Percentiles rank a stretch among this genome's conserved stretches.
Evolutionary conservation across 2,329 filamentous ascomycete species (phyloP).

Genomic region (Simplicillium aogashimaense): DNA sequence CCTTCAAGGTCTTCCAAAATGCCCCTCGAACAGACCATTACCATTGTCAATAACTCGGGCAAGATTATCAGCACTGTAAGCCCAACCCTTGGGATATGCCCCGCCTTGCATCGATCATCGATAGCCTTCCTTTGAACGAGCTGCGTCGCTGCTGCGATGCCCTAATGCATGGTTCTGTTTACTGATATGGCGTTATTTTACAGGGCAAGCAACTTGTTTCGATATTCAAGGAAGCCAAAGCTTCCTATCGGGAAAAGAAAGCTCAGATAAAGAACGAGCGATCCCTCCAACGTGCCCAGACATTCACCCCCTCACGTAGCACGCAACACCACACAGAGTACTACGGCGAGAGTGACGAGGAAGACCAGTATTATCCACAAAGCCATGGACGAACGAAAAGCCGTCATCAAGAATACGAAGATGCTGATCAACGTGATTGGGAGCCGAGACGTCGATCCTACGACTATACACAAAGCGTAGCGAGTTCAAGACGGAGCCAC

Average conservation of each 20-base stretch:
- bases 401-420: conserved; percentile 19
- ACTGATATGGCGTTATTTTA: background rate
- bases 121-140: conserved; percentile 2
- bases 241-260: conserved; percentile 81
- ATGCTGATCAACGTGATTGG: conserved; percentile 18
- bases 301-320: conserved; percentile 28
- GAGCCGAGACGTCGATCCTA: conserved; percentile 9
- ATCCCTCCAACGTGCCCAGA: conserved; percentile 51
- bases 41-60: conserved; percentile 81
- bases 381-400: conserved; percentile 1
- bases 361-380: conserved; percentile 8
- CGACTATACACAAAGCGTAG: conserved; percentile 18
- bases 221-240: conserved; percentile 86
- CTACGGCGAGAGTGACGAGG: conserved; percentile 23
- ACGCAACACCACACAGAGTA: conserved; percentile 10
- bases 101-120: background rate
- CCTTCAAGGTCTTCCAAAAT: background rate
- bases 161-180: no score
- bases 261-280: conserved; percentile 64
- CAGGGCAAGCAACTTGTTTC: conserved; percentile 84
- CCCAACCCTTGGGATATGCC: conserved; percentile 10
- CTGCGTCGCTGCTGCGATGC: background rate
- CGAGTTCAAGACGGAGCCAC: conserved; percentile 33
- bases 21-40: conserved; percentile 60
- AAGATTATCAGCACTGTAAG: conserved; percentile 83